A percentile compares a stretch with the other conserved stretches of the same genome.
Evolutionary conservation across 169 alveolate genomes (phyloP).

Genomic region (Miamiensis avidus): DNA sequence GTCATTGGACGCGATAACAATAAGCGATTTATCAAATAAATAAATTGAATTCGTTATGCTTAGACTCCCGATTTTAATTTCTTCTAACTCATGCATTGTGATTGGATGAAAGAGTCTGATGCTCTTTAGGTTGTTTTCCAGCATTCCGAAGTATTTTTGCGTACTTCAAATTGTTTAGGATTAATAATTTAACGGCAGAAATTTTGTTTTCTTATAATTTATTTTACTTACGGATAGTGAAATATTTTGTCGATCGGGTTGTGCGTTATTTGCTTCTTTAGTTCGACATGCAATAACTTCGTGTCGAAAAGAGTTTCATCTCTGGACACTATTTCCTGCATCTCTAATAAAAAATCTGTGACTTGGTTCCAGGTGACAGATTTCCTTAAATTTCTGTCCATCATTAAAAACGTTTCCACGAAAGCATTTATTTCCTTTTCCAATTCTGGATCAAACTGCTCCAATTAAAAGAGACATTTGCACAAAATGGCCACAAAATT

Average conservation of each 20-base stretch:
- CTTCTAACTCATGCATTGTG: not conserved
- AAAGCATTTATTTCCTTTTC: constrained; percentile 1
- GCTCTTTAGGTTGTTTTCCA: constrained; percentile 1
- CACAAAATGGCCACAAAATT: constrained; percentile 17
- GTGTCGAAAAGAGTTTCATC: constrained; percentile 20
- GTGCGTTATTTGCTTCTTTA: not conserved
- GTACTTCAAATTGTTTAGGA: not conserved
- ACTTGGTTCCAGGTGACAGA: not conserved
- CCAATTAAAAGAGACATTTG: not conserved
- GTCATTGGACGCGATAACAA: not conserved
- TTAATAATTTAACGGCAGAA: not conserved
- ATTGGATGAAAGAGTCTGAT: constrained; percentile 1
- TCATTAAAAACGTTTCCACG: not conserved
- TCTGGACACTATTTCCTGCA: constrained; percentile 5
- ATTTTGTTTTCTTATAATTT: not conserved
- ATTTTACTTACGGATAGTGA: not conserved
- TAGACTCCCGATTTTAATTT: not conserved
- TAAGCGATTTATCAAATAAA: not conserved
- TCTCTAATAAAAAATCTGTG: constrained; percentile 2
- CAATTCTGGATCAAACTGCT: not conserved
- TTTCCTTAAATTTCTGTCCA: not conserved
- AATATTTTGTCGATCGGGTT: constrained; percentile 3
- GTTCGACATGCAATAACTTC: not conserved
- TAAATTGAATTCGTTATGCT: constrained; percentile 6
- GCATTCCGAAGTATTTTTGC: not conserved